Conservation (phyloP, 306 rosid species). For the Trifolium pratense region DNA sequence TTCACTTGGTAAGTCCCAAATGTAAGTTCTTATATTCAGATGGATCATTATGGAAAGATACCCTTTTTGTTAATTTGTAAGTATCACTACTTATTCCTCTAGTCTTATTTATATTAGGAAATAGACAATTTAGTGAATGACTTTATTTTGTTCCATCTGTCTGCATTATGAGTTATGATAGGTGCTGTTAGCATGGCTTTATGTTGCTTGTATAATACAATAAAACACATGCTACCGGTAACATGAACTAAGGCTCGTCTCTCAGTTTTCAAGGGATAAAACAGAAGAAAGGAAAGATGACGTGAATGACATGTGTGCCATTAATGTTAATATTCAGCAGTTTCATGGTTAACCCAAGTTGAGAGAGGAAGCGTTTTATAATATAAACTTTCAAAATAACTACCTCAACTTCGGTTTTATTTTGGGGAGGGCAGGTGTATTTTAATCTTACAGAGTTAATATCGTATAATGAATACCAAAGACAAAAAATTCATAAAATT, state of each 20-base stretch:
- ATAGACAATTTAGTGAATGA: too few species aligned
- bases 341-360: background rate
- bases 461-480: constrained; percentile 15
- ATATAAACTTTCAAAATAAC: constrained; percentile 9
- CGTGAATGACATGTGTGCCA: background rate
- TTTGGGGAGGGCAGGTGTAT: background rate
- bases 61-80: background rate
- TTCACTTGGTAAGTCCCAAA: background rate
- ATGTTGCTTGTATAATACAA: background rate
- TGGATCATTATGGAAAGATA: background rate
- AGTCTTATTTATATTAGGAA: too few species aligned
- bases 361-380: background rate
- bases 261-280: background rate
- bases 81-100: background rate
- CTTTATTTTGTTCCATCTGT: too few species aligned
- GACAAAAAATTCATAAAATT: constrained; percentile 17
- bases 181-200: background rate
- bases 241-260: background rate
- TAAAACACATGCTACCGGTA: background rate
- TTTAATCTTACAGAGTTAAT: background rate
- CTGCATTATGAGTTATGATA: background rate
- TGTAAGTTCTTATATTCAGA: background rate
- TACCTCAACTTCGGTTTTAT: background rate
- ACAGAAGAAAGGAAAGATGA: background rate
- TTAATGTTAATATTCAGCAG: background rate